Percentiles rank a stretch among this genome's conserved stretches.
These are phyloP conservation scores for Hylodesmum podocarpum DNA, from an alignment of 306 rosid species.

Conservation along the genomic window DNA sequence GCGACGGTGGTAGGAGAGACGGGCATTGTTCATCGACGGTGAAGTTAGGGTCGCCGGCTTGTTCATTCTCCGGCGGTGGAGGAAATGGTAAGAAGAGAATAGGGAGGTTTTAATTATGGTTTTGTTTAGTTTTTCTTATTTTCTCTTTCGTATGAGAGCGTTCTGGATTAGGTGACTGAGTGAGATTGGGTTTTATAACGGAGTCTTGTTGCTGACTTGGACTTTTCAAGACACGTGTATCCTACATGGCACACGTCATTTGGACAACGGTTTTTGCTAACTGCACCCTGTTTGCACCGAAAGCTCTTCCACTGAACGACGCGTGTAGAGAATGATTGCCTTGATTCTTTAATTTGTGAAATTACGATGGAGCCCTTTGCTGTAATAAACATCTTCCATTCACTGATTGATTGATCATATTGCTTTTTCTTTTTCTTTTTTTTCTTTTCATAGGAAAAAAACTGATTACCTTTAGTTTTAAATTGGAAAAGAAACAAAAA, in stretches of 20 bases:
- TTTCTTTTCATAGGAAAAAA: neutral
- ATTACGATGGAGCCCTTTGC: neutral
- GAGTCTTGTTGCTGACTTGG: constrained; percentile 48
- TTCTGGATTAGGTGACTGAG: constrained; percentile 31
- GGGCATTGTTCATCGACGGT: constrained; percentile 40
- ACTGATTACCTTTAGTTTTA: neutral
- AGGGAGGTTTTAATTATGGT: neutral
- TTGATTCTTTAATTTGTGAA: neutral
- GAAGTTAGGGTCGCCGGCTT: constrained; percentile 44
- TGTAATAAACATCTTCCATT: neutral
- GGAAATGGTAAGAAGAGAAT: neutral
- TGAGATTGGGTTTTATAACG: constrained; percentile 44
- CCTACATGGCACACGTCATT: constrained; percentile 34
- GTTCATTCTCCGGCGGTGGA: constrained; percentile 66
- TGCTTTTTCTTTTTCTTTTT: neutral
- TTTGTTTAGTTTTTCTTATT: neutral
- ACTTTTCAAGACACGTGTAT: constrained; percentile 30
- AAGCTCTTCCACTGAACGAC: constrained; percentile 2
- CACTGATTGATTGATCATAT: neutral
- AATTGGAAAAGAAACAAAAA: neutral
- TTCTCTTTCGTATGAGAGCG: neutral
- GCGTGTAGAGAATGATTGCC: constrained; percentile 32
- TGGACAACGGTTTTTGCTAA: constrained; percentile 23
- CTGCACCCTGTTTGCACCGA: constrained; percentile 25
- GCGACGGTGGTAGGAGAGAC: constrained; percentile 72